These are phyloP conservation scores for Ophiostoma ulmi DNA, from an alignment of 2,329 filamentous ascomycete species.

Conservation along the genomic window DNA sequence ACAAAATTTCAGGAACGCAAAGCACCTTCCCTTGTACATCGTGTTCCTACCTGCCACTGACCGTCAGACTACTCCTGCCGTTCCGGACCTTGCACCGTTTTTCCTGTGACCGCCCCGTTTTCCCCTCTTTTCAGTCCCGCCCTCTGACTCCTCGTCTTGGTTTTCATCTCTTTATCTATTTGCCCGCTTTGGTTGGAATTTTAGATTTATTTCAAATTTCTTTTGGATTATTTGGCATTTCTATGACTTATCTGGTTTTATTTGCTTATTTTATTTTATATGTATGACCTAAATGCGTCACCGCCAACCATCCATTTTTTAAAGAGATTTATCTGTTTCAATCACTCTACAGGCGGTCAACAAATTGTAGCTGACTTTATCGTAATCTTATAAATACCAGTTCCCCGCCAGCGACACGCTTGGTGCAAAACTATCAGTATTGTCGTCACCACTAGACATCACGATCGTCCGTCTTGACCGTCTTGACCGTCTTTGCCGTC, in stretches of 20 bases:
- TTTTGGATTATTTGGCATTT: not conserved
- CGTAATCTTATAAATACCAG: slow-evolving; percentile 20
- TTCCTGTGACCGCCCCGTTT: not conserved
- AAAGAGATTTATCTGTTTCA: not conserved
- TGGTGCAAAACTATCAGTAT: slow-evolving; percentile 3
- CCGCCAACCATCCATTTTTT: not conserved
- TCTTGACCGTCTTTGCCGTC: slow-evolving; percentile 1
- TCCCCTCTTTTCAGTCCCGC: slow-evolving; percentile 9
- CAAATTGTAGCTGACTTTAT: slow-evolving; percentile 11
- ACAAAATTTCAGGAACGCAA: not conserved
- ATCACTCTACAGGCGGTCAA: slow-evolving; percentile 19
- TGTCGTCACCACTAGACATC: not conserved
- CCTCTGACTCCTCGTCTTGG: not conserved
- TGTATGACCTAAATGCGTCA: not conserved
- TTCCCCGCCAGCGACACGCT: slow-evolving; percentile 1
- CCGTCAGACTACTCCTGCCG: not conserved
- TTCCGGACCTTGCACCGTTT: slow-evolving; percentile 8
- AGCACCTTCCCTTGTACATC: not conserved
- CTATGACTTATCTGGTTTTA: not conserved
- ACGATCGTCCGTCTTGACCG: not conserved
- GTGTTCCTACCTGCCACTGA: not conserved
- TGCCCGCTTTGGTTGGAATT: not conserved
- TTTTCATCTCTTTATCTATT: not conserved
- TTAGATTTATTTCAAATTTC: not conserved
- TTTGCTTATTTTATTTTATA: not conserved